These are phyloP conservation scores for Gossypium anomalum DNA, from an alignment of 345 rosid genomes.

Conservation along the genomic window DNA sequence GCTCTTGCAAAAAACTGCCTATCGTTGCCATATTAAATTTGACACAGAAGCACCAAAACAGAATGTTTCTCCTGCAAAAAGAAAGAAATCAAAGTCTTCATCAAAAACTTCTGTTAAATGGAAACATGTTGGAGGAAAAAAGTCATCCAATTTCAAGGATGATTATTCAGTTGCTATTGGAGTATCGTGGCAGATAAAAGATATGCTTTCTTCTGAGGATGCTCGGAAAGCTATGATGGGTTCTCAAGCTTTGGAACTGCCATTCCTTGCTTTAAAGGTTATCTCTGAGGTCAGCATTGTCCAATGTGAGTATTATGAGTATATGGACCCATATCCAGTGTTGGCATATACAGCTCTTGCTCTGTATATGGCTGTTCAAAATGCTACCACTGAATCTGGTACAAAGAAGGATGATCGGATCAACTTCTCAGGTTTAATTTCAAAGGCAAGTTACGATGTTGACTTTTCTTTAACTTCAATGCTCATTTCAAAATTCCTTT, in stretches of 20 bases:
- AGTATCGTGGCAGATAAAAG: conserved; percentile 88
- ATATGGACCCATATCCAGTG: conserved; percentile 63
- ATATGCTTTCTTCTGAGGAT: conserved; percentile 51
- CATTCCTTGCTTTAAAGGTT: conserved; percentile 53
- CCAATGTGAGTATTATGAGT: conserved; percentile 44
- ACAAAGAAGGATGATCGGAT: conserved; percentile 23
- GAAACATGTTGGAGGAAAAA: conserved; percentile 51
- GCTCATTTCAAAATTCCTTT: neutral
- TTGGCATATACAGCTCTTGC: conserved; percentile 70
- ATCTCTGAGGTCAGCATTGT: conserved; percentile 71
- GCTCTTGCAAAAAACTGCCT: conserved; percentile 62
- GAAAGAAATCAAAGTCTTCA: conserved; percentile 54
- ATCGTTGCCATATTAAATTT: conserved; percentile 72
- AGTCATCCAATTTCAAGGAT: conserved; percentile 47
- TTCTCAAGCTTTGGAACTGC: conserved; percentile 50
- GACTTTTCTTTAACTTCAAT: conserved; percentile 16
- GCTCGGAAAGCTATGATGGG: conserved; percentile 45
- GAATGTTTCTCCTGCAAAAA: conserved; percentile 34
- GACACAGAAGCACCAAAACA: conserved; percentile 54
- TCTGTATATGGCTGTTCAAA: conserved; percentile 49
- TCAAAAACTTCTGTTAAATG: conserved; percentile 48
- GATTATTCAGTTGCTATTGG: conserved; percentile 71
- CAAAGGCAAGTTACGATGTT: conserved; percentile 44
- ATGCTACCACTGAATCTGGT: conserved; percentile 20
- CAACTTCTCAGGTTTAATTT: conserved; percentile 22